Base-by-base conservation (phyloP, 2,329 filamentous ascomycete genomes). In the Trichophyton schoenleinii region DNA sequence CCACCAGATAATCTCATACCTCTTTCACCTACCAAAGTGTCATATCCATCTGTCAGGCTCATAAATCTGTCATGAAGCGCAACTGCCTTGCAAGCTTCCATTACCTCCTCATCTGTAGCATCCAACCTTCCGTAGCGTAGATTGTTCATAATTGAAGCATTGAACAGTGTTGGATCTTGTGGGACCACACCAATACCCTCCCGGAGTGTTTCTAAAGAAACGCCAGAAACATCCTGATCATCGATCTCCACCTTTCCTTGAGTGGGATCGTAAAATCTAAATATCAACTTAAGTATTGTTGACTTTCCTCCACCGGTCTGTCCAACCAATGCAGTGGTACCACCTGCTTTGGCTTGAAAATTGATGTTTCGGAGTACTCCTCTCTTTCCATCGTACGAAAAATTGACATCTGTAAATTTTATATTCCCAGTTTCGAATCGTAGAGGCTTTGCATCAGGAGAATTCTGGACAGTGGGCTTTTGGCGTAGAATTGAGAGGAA, bases 31-130 rank as follows among this genome's bases (percentile, higher is more conserved):
- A 81, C 76, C 48, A 71, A 67, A 7, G 77, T 77, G 20, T 73
- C 64, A 67, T 83, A 81, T 0, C 76, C 76, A 67, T 81, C 76
- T 0, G 81, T 76, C 66, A 87, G 86, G 0, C 71, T 75, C 59
- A 80, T 68, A 62, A 87, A 86, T 65, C 84, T 83, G 60, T 86
- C 81, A 70, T 88, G 85, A 28, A 88, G 81, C 1, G 80, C 79
- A 2, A 84, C 85, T 0, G 80, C 79, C 61, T 78, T 78, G 68
- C 84, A 87, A 0, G 84, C 85, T 1, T 79, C 79, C 57, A 80
- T 75, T 55, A 86, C 78, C 34, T 87, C 81, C 5, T 78, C 78
- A 49, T 86, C 80, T 0, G 80, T 83, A 1, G 84, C 84, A n/a
- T 79, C 77, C 1, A 83, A 78, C 9, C 79, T 79, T 1, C 83